phyloP scores from a whole-genome alignment of 2,329 filamentous ascomycete species.

The Epichloe aotearoae region DNA sequence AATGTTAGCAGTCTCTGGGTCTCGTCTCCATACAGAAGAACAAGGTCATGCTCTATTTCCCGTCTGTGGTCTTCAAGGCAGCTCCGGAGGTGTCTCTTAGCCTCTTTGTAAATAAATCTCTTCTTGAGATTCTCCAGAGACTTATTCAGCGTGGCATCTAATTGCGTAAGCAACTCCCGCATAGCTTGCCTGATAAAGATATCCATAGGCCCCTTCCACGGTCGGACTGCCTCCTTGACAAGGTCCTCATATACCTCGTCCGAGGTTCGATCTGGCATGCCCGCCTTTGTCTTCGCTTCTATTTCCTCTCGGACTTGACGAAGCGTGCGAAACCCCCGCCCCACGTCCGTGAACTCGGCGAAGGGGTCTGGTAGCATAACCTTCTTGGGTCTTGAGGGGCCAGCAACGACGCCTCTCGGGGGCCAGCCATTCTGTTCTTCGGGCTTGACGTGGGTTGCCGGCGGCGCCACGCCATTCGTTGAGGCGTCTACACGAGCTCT shows the following conservation, averaged over 20 bases:
- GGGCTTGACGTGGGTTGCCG: slow-evolving; percentile 20
- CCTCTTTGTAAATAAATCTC: slow-evolving; percentile 36
- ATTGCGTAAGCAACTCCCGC: slow-evolving; percentile 30
- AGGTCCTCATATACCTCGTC: slow-evolving; percentile 47
- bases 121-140: slow-evolving; percentile 35
- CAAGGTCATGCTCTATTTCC: slow-evolving; percentile 24
- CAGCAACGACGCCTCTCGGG: background rate
- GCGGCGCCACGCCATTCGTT: slow-evolving; percentile 1
- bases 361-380: slow-evolving; percentile 23
- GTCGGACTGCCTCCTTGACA: slow-evolving; percentile 39
- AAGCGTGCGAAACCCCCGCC: slow-evolving; percentile 32
- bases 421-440: slow-evolving; percentile 21
- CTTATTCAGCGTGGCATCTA: slow-evolving; percentile 31
- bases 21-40: slow-evolving; percentile 39
- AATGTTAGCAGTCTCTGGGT: slow-evolving; percentile 43
- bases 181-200: slow-evolving; percentile 35
- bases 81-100: slow-evolving; percentile 25
- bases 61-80: slow-evolving; percentile 30
- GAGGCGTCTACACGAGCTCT: slow-evolving; percentile 14
- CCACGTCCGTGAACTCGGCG: slow-evolving; percentile 23
- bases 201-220: slow-evolving; percentile 43
- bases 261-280: slow-evolving; percentile 45
- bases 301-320: slow-evolving; percentile 42
- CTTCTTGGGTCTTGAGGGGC: slow-evolving; percentile 6
- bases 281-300: slow-evolving; percentile 37